Evolutionary conservation across 495 filamentous ascomycete genomes (phyloP).

Genomic region (Penicillium salamii): DNA sequence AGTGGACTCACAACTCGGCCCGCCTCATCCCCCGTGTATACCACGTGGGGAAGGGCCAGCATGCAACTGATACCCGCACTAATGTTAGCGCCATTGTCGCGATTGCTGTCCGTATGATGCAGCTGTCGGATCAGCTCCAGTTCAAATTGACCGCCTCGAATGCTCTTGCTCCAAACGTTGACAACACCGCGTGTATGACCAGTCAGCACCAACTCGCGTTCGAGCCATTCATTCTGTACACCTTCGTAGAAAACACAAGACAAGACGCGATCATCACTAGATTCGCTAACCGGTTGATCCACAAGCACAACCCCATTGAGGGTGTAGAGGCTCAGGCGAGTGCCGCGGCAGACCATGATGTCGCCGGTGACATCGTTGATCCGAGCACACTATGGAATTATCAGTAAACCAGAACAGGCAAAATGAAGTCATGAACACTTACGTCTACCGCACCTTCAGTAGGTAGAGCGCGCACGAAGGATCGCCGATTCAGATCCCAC

Average conservation of each 20-base stretch:
- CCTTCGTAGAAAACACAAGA: conserved; percentile 95
- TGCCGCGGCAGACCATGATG: conserved; percentile 77
- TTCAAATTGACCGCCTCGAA: conserved; percentile 51
- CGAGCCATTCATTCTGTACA: conserved; percentile 85
- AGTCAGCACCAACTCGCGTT: conserved; percentile 81
- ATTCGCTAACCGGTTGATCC: conserved; percentile 72
- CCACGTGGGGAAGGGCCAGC: conserved; percentile 72
- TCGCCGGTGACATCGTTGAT: conserved; percentile 90
- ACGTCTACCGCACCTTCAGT: conserved; percentile 50
- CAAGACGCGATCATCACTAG: conserved; percentile 67
- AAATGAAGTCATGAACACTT: conserved; percentile 9
- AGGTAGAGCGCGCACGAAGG: conserved; percentile 76
- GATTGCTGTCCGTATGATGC: conserved; percentile 73
- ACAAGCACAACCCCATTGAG: conserved; percentile 82
- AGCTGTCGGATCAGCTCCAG: conserved; percentile 69
- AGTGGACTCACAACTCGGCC: conserved; percentile 66
- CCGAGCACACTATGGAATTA: conserved; percentile 61
- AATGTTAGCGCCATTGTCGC: conserved; percentile 73
- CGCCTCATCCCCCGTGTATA: conserved; percentile 92
- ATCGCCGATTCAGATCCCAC: conserved; percentile 89
- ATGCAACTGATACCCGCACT: conserved; percentile 84
- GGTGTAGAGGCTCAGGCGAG: conserved; percentile 73
- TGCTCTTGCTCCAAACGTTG: conserved; percentile 64
- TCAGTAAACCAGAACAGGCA: conserved; percentile 8
- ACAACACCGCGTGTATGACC: conserved; percentile 82